These are phyloP conservation scores for Fusarium drepaniforme DNA, from an alignment of 2,329 filamentous ascomycete species.

Conservation along the genomic window DNA sequence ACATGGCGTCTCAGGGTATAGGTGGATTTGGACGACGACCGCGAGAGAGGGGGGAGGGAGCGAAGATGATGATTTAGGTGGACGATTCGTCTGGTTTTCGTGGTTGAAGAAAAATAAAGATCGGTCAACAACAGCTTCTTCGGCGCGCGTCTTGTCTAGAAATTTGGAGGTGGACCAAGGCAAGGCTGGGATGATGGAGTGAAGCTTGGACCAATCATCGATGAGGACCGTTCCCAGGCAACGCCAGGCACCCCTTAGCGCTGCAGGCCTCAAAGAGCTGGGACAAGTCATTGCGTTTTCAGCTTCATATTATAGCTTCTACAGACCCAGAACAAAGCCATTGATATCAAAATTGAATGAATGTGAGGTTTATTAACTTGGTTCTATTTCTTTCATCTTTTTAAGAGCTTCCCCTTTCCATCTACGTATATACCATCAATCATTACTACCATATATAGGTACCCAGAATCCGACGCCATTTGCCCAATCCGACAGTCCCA, in stretches of 20 bases:
- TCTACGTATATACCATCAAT: constrained; percentile 15
- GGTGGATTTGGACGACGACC: constrained; percentile 4
- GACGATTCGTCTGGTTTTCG: constrained; percentile 27
- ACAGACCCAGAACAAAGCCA: neutral
- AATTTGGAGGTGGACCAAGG: constrained; percentile 44
- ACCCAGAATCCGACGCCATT: constrained; percentile 23
- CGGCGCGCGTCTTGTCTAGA: constrained; percentile 46
- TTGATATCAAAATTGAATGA: neutral
- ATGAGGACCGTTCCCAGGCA: constrained; percentile 25
- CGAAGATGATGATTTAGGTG: constrained; percentile 12
- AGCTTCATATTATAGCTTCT: neutral
- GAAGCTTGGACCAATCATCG: constrained; percentile 52
- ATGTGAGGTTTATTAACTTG: neutral
- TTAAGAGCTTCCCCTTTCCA: constrained; percentile 6
- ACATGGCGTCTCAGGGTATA: constrained; percentile 44
- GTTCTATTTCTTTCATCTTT: constrained; percentile 26
- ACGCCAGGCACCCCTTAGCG: constrained; percentile 24
- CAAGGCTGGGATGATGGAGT: constrained; percentile 46
- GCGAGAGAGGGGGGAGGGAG: neutral
- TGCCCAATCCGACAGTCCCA: constrained; percentile 15
- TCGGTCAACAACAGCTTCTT: constrained; percentile 37
- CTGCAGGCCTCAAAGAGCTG: constrained; percentile 7
- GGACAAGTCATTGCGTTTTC: neutral
- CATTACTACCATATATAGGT: constrained; percentile 21
- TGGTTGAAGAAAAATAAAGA: constrained; percentile 27